Evolutionary conservation across 371 early-diverging fungal genomes (phyloP).

Genomic region (Fennellomyces sp.): DNA sequence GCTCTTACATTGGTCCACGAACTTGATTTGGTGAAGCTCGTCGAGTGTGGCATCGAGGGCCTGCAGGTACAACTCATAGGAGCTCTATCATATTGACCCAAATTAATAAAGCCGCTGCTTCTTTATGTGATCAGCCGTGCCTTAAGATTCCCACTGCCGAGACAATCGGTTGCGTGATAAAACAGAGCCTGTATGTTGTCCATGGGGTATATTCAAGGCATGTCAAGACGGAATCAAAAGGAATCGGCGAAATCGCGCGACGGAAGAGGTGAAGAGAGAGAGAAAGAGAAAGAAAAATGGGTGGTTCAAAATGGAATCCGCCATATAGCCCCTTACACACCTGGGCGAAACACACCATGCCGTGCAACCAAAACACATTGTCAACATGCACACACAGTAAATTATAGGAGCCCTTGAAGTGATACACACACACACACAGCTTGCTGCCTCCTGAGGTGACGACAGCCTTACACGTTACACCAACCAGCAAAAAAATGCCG

Average conservation of each 20-base stretch:
- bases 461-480: not conserved
- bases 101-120: not conserved
- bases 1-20: slow-evolving; percentile 38
- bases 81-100: slow-evolving; percentile 17
- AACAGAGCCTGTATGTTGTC: slow-evolving; percentile 26
- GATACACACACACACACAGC: too few relatives aligned
- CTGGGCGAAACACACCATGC: not conserved
- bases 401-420: too few relatives aligned
- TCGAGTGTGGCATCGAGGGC: slow-evolving; percentile 30
- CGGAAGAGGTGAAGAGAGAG: slow-evolving; percentile 3
- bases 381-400: too few relatives aligned
- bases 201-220: slow-evolving; percentile 15
- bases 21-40: slow-evolving; percentile 41
- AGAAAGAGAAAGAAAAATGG: slow-evolving; percentile 1
- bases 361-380: slow-evolving; percentile 3
- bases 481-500: not conserved
- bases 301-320: not conserved
- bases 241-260: not conserved
- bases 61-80: slow-evolving; percentile 42
- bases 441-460: not conserved
- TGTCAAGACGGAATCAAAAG: slow-evolving; percentile 13
- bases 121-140: not conserved
- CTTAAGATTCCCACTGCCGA: slow-evolving; percentile 30
- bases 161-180: slow-evolving; percentile 25
- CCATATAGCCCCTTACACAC: too few relatives aligned